A percentile compares a stretch with the other conserved stretches of the same genome.
Evolutionary conservation across 1,284 basidiomycete species (phyloP).

Genomic region (Farysia itapuensis): DNA sequence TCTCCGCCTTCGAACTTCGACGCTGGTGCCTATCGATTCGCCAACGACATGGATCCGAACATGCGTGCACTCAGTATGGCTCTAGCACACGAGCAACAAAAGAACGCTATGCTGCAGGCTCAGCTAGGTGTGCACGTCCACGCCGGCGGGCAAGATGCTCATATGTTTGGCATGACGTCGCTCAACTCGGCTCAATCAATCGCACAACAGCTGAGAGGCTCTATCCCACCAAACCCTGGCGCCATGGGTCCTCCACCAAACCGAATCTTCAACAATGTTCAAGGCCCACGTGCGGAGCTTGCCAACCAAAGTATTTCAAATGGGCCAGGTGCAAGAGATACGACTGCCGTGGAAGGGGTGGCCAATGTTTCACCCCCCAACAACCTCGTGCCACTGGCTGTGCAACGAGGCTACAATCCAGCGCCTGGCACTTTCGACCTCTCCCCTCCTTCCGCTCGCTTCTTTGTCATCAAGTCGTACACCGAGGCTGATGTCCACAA

Average conservation of each 20-base stretch:
- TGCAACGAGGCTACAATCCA: constrained; percentile 42
- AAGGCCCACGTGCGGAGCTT: background rate
- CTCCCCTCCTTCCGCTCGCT: constrained; percentile 37
- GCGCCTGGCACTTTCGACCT: constrained; percentile 28
- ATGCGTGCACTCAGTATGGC: constrained; percentile 41
- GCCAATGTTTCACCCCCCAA: background rate
- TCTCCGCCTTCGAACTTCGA: background rate
- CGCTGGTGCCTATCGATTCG: background rate
- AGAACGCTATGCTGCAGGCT: constrained; percentile 35
- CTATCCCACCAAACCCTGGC: constrained; percentile 11
- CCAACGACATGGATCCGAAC: constrained; percentile 18
- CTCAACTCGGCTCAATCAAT: constrained; percentile 27
- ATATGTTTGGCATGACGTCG: constrained; percentile 25
- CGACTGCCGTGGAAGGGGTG: background rate
- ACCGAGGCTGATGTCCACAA: constrained; percentile 57
- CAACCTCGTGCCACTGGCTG: constrained; percentile 6
- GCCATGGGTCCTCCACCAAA: constrained; percentile 7
- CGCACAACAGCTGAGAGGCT: constrained; percentile 22
- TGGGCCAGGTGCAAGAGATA: background rate
- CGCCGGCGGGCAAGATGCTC: constrained; percentile 8
- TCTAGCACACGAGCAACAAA: constrained; percentile 44
- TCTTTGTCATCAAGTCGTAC: constrained; percentile 59
- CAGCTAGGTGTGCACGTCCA: constrained; percentile 22
- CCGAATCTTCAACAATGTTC: too few relatives aligned
- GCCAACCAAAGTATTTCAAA: background rate